Base-by-base conservation (phyloP, 192 early-diverging fungal genomes). In the Phlyctochytrium planicorne region DNA sequence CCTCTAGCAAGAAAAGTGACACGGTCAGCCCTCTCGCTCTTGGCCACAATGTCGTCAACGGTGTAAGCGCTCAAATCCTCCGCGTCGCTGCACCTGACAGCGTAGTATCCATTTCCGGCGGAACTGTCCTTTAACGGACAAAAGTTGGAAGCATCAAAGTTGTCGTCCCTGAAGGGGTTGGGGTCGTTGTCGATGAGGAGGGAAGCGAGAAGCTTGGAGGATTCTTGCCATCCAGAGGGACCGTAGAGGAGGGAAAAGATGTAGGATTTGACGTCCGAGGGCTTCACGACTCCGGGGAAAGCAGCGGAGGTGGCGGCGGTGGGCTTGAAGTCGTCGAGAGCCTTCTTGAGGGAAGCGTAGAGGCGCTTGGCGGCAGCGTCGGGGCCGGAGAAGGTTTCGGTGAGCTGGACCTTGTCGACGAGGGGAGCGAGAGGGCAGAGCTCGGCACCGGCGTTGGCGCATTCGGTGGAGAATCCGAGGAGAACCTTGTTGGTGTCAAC, bases 391-490 rank as follows among this genome's bases (percentile, higher is more conserved):
- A 69, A 4, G 34, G 56, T 65, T 29, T 63, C 62, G n/a, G n/a
- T 27, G 27, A 2, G 30, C 16, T 20, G n/a, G 34, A 20, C 10
- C 0, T 12, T 34, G 53, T 23, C 52, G 12, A 4, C 20, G 62
- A 27, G 2, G 1, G 33, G 16, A 0, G 75, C 72, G 14, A 77
- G 47, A 17, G 70, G 64, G 62, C 75, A 77, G 33, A 64, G 67
- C 29, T 32, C 14, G 14, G 71, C 52, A 16, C 75, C 75, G 29
- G 75, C 75, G 0, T 12, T 31, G 34, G 73, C 72, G 63, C 78
- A 79, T 10, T 29, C 2, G 1, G 65, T 27, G 27, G 63, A 63
- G 30, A 79, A 69, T 37, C 34, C 59, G 4, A 69, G 67, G 29
- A 70, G 1, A 20, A 59, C 75, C n/a, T 72, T 69, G 6, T 57